Evolutionary conservation across 805 yeast species (phyloP).

Genomic region (Myxozyma monticola): DNA sequence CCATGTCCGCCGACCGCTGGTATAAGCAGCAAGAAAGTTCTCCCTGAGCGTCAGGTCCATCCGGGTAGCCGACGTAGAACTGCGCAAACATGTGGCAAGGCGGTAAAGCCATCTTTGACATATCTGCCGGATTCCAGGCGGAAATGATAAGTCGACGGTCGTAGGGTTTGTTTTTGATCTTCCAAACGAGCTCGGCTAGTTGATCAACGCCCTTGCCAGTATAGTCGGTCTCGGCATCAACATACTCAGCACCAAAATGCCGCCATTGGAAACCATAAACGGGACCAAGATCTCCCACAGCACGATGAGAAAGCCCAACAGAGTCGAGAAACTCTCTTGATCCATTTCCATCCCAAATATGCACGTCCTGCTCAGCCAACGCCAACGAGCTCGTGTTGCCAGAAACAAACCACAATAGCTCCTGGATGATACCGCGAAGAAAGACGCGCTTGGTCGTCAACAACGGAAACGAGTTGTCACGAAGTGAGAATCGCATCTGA

Average conservation of each 20-base stretch:
- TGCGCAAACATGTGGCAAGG: constrained; percentile 98
- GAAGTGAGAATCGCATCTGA: constrained; percentile 78
- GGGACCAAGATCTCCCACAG: constrained; percentile 96
- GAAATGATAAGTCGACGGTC: constrained; percentile 92
- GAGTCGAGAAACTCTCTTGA: constrained; percentile 85
- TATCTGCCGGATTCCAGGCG: constrained; percentile 99
- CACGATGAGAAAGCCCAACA: constrained; percentile 73
- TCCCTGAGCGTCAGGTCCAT: constrained; percentile 50
- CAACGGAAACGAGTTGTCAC: constrained; percentile 75
- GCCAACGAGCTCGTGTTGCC: constrained; percentile 88
- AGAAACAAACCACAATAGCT: constrained; percentile 85
- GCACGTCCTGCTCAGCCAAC: constrained; percentile 81
- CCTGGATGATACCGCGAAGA: constrained; percentile 81
- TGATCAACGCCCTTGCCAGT: constrained; percentile 89
- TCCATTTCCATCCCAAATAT: constrained; percentile 99
- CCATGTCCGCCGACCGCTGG: constrained; percentile 99
- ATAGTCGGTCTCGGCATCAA: constrained; percentile 83
- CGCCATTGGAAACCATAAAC: constrained; percentile 99
- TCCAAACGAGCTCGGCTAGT: constrained; percentile 72
- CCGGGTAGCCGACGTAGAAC: constrained; percentile 87
- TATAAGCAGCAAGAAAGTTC: constrained; percentile 83
- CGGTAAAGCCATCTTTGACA: constrained; percentile 91
- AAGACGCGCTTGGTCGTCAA: constrained; percentile 92
- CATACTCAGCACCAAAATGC: constrained; percentile 94
- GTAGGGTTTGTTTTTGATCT: constrained; percentile 82